phyloP scores from a whole-genome alignment of 768 basidiomycete genomes.

The Amanita brunnescens region DNA sequence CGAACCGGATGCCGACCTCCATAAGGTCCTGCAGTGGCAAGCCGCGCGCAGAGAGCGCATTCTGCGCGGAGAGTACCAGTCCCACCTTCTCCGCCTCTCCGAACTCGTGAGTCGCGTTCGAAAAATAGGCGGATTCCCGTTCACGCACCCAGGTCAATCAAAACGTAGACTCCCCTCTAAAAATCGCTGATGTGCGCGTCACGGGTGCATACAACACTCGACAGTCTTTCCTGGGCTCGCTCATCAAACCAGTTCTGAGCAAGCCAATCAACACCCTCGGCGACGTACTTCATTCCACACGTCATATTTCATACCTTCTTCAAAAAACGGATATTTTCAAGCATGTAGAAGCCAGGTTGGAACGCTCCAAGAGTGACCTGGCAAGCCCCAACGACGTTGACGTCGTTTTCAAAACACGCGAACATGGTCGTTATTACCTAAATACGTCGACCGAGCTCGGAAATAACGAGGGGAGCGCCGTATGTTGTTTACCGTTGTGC shows the following conservation, averaged over 20 bases:
- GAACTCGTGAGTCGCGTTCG: constrained; percentile 43
- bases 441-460: constrained; percentile 88
- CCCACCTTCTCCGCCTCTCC: constrained; percentile 49
- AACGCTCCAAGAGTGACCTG: constrained; percentile 43
- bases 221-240: constrained; percentile 67
- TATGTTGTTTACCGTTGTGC: constrained; percentile 29
- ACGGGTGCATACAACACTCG: constrained; percentile 72
- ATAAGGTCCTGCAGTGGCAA: constrained; percentile 61
- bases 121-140: neutral
- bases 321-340: constrained; percentile 73
- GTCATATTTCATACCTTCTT: constrained; percentile 57
- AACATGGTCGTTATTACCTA: constrained; percentile 67
- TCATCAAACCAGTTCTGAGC: constrained; percentile 57
- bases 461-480: constrained; percentile 89
- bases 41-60: constrained; percentile 62
- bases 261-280: constrained; percentile 37
- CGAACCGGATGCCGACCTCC: constrained; percentile 44
- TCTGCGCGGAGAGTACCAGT: constrained; percentile 73
- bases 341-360: constrained; percentile 53
- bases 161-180: constrained; percentile 58
- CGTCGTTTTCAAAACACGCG: constrained; percentile 68
- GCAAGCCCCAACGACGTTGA: constrained; percentile 62
- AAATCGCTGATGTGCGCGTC: constrained; percentile 71
- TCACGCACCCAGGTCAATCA: constrained; percentile 44
- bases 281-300: constrained; percentile 60